Percentiles rank a stretch among this genome's conserved stretches.
phyloP scores from a whole-genome alignment of 139 green algal genomes.

The Nannochloris sp. region DNA sequence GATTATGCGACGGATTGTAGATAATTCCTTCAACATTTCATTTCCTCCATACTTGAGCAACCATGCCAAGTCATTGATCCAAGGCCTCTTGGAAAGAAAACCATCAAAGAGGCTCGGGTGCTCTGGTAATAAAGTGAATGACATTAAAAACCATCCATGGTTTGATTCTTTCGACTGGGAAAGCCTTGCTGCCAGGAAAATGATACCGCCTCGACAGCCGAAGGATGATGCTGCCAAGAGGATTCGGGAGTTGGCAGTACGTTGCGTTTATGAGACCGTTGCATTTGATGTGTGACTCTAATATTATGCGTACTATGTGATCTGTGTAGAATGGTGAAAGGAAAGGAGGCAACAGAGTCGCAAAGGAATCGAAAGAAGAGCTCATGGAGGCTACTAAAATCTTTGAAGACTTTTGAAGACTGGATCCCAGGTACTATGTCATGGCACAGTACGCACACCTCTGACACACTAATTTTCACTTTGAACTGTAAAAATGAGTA shows the following conservation, averaged over 20 bases:
- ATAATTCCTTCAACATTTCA: conserved; percentile 81
- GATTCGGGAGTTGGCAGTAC: conserved; percentile 57
- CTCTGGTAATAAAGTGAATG: conserved; percentile 59
- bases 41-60: conserved; percentile 88
- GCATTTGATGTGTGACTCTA: not conserved
- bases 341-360: conserved; percentile 33
- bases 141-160: conserved; percentile 89
- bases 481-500: conserved; percentile 1
- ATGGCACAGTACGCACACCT: not conserved
- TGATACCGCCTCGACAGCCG: conserved; percentile 52
- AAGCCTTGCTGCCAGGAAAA: conserved; percentile 59
- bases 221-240: conserved; percentile 68
- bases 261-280: not conserved
- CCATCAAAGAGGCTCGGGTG: conserved; percentile 80
- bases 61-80: conserved; percentile 63
- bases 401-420: conserved; percentile 69
- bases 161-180: conserved; percentile 88
- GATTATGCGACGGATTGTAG: conserved; percentile 93
- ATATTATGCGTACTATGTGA: not conserved
- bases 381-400: conserved; percentile 69
- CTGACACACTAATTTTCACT: not conserved
- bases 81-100: conserved; percentile 78
- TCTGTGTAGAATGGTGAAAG: conserved; percentile 19
- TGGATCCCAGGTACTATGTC: not conserved
- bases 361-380: conserved; percentile 71